These are phyloP conservation scores for Leishmania gerbilli DNA, from an alignment of 208 protist genomes.

Conservation along the genomic window DNA sequence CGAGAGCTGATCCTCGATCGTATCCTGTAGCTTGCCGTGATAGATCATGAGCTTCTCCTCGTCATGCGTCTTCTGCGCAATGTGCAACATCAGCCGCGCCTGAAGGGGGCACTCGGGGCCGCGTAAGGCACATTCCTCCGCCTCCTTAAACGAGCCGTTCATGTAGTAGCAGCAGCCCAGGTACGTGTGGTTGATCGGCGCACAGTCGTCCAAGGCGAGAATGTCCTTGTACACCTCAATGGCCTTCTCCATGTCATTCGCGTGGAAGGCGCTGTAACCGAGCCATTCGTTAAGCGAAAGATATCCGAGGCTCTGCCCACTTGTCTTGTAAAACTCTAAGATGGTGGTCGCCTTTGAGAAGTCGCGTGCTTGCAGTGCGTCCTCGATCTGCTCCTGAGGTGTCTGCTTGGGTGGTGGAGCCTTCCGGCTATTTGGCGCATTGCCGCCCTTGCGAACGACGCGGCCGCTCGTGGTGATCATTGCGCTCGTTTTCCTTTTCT, in stretches of 20 bases:
- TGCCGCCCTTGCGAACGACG: constrained; percentile 63
- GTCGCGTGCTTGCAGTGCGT: constrained; percentile 85
- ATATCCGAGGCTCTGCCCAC: constrained; percentile 71
- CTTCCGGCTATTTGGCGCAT: constrained; percentile 29
- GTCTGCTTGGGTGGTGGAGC: constrained; percentile 41
- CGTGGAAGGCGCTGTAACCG: constrained; percentile 94
- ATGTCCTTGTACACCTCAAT: constrained; percentile 91
- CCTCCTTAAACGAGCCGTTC: constrained; percentile 88
- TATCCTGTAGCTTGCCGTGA: constrained; percentile 90
- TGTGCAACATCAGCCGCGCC: constrained; percentile 94
- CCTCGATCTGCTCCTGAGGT: constrained; percentile 83
- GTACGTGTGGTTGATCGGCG: constrained; percentile 79
- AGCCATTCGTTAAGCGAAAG: constrained; percentile 92
- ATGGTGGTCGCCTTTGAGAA: constrained; percentile 91
- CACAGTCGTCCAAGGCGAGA: constrained; percentile 55
- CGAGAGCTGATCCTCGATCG: constrained; percentile 93
- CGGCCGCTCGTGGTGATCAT: constrained; percentile 81
- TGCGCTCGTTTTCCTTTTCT: not conserved
- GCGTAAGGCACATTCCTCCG: constrained; percentile 86
- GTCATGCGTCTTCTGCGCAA: constrained; percentile 93
- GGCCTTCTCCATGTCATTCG: constrained; percentile 93
- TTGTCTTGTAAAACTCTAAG: constrained; percentile 89
- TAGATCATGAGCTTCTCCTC: constrained; percentile 94
- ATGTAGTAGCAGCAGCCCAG: constrained; percentile 87
- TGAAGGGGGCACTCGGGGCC: constrained; percentile 85